Conservation (phyloP, 805 yeast species). For the Candida sphagnicola region DNA sequence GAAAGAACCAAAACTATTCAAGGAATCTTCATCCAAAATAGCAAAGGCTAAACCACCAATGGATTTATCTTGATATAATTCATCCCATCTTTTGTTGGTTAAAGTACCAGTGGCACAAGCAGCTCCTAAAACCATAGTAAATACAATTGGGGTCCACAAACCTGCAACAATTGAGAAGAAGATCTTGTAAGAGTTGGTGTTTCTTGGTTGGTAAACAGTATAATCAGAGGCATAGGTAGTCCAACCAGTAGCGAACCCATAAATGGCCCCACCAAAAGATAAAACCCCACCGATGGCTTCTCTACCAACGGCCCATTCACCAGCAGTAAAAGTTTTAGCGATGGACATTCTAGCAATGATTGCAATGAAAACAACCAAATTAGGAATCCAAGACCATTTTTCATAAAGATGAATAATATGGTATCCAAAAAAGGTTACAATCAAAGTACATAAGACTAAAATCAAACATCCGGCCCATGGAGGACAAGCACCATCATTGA, state of each 20-base stretch:
- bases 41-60: conserved; percentile 77
- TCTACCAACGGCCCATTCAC: conserved; percentile 47
- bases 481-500: conserved; percentile 66
- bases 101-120: conserved; percentile 72
- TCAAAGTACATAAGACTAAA: conserved; percentile 60
- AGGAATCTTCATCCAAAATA: conserved; percentile 71
- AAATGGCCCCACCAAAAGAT: conserved; percentile 77
- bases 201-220: conserved; percentile 78
- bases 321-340: conserved; percentile 59
- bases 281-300: conserved; percentile 73
- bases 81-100: conserved; percentile 29
- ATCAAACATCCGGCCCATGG: conserved; percentile 90
- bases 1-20: conserved; percentile 88
- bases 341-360: conserved; percentile 73
- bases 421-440: conserved; percentile 83
- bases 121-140: conserved; percentile 79
- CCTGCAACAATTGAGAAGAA: conserved; percentile 65
- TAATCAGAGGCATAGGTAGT: conserved; percentile 89
- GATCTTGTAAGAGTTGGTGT: conserved; percentile 53
- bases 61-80: conserved; percentile 23
- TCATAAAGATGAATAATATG: conserved; percentile 77
- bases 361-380: conserved; percentile 64
- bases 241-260: conserved; percentile 94
- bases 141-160: conserved; percentile 61
- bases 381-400: conserved; percentile 87